Conservation (phyloP, 2,329 filamentous ascomycete genomes). For the Phoma sp. region DNA sequence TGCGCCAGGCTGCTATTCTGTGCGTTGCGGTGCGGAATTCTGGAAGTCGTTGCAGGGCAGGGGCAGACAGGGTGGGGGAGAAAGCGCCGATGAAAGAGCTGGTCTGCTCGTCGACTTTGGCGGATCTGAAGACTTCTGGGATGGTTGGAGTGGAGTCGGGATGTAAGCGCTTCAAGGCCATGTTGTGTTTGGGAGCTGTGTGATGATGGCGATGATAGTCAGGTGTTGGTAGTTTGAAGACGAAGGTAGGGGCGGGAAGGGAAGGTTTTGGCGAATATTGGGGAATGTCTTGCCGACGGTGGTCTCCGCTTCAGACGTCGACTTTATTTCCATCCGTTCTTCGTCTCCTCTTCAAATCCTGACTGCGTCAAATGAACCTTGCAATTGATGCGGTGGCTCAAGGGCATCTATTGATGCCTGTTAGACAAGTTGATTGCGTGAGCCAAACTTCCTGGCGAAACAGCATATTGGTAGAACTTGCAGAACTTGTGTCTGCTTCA, state of each 20-base stretch:
- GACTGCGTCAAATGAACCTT: background rate
- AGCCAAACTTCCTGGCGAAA: no score
- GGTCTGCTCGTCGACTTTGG: slow-evolving; percentile 57
- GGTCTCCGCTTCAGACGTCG: background rate
- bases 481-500: no score
- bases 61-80: slow-evolving; percentile 53
- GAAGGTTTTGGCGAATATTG: slow-evolving; percentile 22
- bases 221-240: slow-evolving; percentile 9
- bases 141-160: slow-evolving; percentile 22
- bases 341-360: background rate
- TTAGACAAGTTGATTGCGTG: no score
- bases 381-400: no score
- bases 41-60: slow-evolving; percentile 52
- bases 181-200: slow-evolving; percentile 16
- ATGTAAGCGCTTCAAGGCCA: slow-evolving; percentile 43
- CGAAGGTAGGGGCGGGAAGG: slow-evolving; percentile 3
- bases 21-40: slow-evolving; percentile 58
- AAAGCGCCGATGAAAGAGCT: slow-evolving; percentile 61
- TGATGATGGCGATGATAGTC: background rate
- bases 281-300: slow-evolving; percentile 18
- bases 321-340: background rate
- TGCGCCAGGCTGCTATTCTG: slow-evolving; percentile 61
- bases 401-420: no score
- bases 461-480: no score
- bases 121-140: slow-evolving; percentile 54